Percentiles rank a stretch among this genome's conserved stretches.
These are phyloP conservation scores for Dianthus caryophyllus DNA, from an alignment of 148 eudicot species.

Conservation along the genomic window DNA sequence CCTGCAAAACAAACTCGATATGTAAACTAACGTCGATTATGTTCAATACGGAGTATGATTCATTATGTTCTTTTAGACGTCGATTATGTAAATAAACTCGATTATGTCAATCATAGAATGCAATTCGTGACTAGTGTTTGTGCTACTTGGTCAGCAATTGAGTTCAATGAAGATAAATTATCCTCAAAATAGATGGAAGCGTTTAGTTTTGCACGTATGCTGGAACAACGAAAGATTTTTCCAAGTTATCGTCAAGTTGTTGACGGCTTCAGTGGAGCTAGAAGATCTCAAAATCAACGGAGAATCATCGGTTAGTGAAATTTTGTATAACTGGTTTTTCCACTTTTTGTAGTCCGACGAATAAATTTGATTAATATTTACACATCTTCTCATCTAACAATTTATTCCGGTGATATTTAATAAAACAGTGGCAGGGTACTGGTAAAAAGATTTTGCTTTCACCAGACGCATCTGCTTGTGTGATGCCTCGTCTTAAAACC, in stretches of 20 bases:
- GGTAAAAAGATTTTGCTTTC: not conserved
- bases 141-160: not conserved
- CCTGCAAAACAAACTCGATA: too few species aligned
- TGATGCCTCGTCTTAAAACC: slow-evolving; percentile 7
- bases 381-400: too few species aligned
- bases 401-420: not conserved
- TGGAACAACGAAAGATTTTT: not conserved
- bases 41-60: too few species aligned
- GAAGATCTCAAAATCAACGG: slow-evolving; percentile 8
- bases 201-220: not conserved
- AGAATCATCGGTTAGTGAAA: not conserved
- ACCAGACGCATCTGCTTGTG: slow-evolving; percentile 2
- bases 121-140: not conserved
- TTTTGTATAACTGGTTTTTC: not conserved
- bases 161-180: not conserved
- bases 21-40: too few species aligned
- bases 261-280: not conserved
- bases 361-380: not conserved
- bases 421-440: not conserved
- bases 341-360: not conserved
- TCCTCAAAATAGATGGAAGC: slow-evolving; percentile 1
- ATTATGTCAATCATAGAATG: too few species aligned
- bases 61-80: too few species aligned
- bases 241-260: not conserved
- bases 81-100: too few species aligned